Evolutionary conservation across 1,139 yeast genomes (phyloP).

Genomic region (Chernovozyma aurita): DNA sequence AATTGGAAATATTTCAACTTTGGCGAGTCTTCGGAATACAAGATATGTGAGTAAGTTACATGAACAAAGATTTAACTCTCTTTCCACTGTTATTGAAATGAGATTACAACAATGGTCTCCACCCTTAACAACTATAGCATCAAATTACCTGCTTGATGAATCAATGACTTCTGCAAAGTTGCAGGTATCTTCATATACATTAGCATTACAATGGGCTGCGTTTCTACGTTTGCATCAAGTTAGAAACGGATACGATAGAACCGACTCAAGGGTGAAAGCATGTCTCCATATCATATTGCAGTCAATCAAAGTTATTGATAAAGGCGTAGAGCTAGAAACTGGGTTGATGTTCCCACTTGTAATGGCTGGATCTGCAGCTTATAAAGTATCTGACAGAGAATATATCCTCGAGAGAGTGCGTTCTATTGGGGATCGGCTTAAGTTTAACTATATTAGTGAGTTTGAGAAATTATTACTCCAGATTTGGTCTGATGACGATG

Average conservation of each 20-base stretch:
- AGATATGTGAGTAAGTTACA: constrained; percentile 12
- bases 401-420: constrained; percentile 13
- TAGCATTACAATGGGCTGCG: constrained; percentile 20
- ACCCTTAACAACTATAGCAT: constrained; percentile 9
- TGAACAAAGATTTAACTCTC: constrained; percentile 14
- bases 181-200: constrained; percentile 13
- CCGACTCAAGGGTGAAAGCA: constrained; percentile 14
- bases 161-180: not conserved
- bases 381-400: constrained; percentile 12
- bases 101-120: constrained; percentile 18
- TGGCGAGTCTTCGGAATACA: constrained; percentile 14
- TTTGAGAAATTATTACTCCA: constrained; percentile 13
- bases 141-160: constrained; percentile 5
- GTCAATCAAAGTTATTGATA: constrained; percentile 13
- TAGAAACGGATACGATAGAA: constrained; percentile 15
- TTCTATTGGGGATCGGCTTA: constrained; percentile 12
- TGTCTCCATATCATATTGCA: constrained; percentile 14
- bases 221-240: constrained; percentile 18
- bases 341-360: constrained; percentile 19
- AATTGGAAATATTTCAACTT: constrained; percentile 19
- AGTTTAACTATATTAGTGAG: constrained; percentile 16
- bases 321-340: constrained; percentile 13
- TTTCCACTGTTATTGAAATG: constrained; percentile 18
- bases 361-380: constrained; percentile 20
- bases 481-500: constrained; percentile 15